A percentile compares a stretch with the other conserved stretches of the same genome.
phyloP scores from a whole-genome alignment of 257 asterid genomes.

The Galeopsis tetrahit region DNA sequence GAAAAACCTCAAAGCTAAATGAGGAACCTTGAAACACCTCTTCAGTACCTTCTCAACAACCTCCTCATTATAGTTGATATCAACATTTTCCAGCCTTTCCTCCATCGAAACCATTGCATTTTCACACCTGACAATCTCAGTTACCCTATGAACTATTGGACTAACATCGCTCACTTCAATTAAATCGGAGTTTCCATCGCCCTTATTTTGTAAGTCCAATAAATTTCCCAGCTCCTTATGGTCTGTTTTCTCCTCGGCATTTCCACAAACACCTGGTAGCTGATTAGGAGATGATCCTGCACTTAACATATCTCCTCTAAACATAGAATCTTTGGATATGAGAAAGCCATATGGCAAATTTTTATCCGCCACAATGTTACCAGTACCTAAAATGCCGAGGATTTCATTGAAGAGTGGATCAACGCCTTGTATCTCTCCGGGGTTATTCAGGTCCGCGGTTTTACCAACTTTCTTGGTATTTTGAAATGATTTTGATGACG shows the following conservation, averaged over 20 bases:
- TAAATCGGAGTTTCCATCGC: slow-evolving; percentile 24
- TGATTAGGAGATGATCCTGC: slow-evolving; percentile 24
- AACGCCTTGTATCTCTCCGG: slow-evolving; percentile 34
- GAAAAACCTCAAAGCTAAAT: slow-evolving; percentile 76
- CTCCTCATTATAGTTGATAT: slow-evolving; percentile 52
- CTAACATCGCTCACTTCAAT: slow-evolving; percentile 53
- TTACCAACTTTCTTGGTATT: slow-evolving; percentile 36
- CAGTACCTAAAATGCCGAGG: slow-evolving; percentile 63
- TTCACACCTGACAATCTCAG: slow-evolving; percentile 66
- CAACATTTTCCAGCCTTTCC: slow-evolving; percentile 55
- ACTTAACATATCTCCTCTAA: not conserved
- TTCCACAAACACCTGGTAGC: slow-evolving; percentile 60
- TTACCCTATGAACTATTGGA: slow-evolving; percentile 63
- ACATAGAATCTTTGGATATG: slow-evolving; percentile 29
- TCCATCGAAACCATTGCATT: slow-evolving; percentile 54
- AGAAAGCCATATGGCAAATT: slow-evolving; percentile 34
- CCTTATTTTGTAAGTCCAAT: slow-evolving; percentile 19
- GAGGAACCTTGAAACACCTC: slow-evolving; percentile 85
- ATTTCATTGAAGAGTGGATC: slow-evolving; percentile 74
- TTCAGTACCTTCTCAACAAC: slow-evolving; percentile 74
- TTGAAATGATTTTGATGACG: slow-evolving; percentile 37
- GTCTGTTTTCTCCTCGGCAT: slow-evolving; percentile 48
- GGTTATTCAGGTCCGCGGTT: slow-evolving; percentile 30
- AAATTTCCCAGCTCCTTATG: slow-evolving; percentile 19
- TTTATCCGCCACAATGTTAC: slow-evolving; percentile 33